A percentile compares a stretch with the other conserved stretches of the same genome.
These are phyloP conservation scores for Arthrobotrys conoides DNA, from an alignment of 2,329 filamentous ascomycete species.

Conservation along the genomic window DNA sequence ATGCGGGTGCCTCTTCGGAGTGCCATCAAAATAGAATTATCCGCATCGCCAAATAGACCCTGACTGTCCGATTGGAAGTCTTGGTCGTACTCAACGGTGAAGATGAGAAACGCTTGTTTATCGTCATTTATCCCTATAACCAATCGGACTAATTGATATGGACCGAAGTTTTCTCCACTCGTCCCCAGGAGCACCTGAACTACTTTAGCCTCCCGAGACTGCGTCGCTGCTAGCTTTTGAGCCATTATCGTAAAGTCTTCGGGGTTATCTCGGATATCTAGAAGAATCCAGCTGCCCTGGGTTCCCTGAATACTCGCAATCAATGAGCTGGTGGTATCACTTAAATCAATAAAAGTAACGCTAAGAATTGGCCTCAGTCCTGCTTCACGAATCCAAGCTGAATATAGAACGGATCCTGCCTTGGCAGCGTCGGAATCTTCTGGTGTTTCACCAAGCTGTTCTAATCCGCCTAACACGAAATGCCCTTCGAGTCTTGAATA, in stretches of 20 bases:
- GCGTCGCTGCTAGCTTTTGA: neutral
- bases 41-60: neutral
- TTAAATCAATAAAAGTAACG: constrained; percentile 11
- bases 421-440: constrained; percentile 65
- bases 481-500: constrained; percentile 28
- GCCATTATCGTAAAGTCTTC: neutral
- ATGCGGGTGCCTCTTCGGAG: constrained; percentile 18
- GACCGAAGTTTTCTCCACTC: constrained; percentile 9
- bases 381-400: constrained; percentile 29
- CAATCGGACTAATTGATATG: neutral
- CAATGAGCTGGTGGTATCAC: neutral
- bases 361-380: constrained; percentile 14
- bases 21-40: neutral
- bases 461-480: neutral
- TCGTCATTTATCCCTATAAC: neutral
- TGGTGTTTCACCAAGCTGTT: neutral
- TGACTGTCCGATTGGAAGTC: neutral
- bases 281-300: neutral
- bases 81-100: neutral
- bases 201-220: neutral
- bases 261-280: neutral
- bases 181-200: neutral
- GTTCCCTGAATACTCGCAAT: neutral
- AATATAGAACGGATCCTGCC: constrained; percentile 66
- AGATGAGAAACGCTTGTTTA: neutral